Conservation (phyloP, 2,329 filamentous ascomycete species). For the Fusarium sp. region DNA sequence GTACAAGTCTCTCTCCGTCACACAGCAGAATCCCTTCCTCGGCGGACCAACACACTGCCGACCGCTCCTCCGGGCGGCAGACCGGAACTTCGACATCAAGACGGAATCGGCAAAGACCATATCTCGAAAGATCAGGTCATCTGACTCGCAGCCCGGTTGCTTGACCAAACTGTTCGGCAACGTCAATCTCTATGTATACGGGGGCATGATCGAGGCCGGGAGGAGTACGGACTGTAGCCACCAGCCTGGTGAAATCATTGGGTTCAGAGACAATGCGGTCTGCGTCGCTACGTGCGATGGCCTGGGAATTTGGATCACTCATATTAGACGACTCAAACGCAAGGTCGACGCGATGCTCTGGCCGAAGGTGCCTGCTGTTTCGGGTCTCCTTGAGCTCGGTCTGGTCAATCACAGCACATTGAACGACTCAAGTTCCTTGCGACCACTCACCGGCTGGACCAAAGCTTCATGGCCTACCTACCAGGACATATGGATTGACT, state of each 20-base stretch:
- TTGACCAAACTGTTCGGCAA: conserved; percentile 15
- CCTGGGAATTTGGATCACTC: conserved; percentile 27
- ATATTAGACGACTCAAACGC: conserved; percentile 27
- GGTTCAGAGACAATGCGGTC: conserved; percentile 1
- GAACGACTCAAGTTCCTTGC: background rate
- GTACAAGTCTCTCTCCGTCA: conserved; percentile 9
- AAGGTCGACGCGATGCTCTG: conserved; percentile 32
- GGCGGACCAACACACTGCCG: conserved; percentile 14
- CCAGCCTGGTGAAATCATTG: conserved; percentile 3
- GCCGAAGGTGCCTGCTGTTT: conserved; percentile 27
- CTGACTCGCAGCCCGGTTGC: conserved; percentile 34
- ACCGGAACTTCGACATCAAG: conserved; percentile 13
- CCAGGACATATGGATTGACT: conserved; percentile 26
- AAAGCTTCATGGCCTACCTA: background rate
- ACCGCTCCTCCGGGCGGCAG: conserved; percentile 21
- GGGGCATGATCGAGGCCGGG: conserved; percentile 10
- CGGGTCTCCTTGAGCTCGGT: conserved; percentile 12
- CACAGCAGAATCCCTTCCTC: conserved; percentile 7
- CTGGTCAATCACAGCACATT: background rate
- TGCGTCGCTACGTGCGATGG: conserved; percentile 28
- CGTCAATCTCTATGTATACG: conserved; percentile 27
- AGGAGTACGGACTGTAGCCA: background rate
- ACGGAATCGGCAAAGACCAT: conserved; percentile 13
- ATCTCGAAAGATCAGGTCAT: conserved; percentile 31
- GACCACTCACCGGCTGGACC: background rate